A percentile compares a stretch with the other conserved stretches of the same genome.
Evolutionary conservation across 1,139 yeast genomes (phyloP).

Genomic region (Taphrina confusa): DNA sequence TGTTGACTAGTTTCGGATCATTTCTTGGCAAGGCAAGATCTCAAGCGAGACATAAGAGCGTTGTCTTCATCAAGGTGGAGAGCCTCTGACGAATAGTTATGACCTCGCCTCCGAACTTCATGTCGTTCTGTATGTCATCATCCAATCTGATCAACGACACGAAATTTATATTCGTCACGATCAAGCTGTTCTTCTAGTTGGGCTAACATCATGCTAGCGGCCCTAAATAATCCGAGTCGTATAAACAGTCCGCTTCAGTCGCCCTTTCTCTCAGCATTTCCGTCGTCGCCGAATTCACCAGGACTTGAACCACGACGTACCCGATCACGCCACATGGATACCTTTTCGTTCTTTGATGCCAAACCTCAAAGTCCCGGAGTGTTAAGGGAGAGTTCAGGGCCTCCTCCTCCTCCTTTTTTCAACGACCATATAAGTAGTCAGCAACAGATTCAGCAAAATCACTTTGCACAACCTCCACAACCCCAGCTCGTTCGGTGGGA

Average conservation of each 20-base stretch:
- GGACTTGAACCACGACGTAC: conserved; percentile 32
- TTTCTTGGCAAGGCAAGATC: no score
- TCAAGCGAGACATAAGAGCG: no score
- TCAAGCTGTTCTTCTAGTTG: no score
- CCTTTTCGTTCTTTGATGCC: conserved; percentile 32
- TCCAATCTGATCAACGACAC: not conserved
- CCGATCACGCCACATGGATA: conserved; percentile 31
- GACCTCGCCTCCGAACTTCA: conserved; percentile 32
- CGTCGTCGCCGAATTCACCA: conserved; percentile 29
- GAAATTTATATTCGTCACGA: no score
- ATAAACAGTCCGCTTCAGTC: conserved; percentile 27
- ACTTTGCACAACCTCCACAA: conserved; percentile 17
- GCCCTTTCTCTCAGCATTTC: conserved; percentile 30
- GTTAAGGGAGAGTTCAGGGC: conserved; percentile 1
- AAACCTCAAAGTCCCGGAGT: conserved; percentile 22
- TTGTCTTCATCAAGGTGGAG: conserved; percentile 14
- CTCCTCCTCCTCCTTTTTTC: not conserved
- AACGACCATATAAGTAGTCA: not conserved
- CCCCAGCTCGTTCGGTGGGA: conserved; percentile 21
- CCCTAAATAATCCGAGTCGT: conserved; percentile 26
- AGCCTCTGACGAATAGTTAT: not conserved
- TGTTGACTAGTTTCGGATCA: no score
- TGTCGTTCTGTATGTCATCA: conserved; percentile 23
- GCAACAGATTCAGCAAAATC: not conserved
- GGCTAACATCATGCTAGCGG: conserved; percentile 12